Conservation (phyloP, 306 rosid genomes). For the Pterocarpus santalinus region DNA sequence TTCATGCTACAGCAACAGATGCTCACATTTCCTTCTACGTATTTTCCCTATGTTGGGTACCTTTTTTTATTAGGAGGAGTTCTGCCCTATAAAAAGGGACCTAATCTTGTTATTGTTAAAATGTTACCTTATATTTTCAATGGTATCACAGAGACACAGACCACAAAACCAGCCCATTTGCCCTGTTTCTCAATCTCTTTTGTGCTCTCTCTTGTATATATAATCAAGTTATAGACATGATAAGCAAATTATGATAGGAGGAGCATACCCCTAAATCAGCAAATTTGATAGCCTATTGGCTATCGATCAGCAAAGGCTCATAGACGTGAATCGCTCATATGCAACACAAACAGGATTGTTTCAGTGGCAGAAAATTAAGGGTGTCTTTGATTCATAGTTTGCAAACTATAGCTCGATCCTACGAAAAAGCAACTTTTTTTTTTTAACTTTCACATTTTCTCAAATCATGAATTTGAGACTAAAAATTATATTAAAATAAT, state of each 20-base stretch:
- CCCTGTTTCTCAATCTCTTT: not conserved
- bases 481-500: too few species aligned
- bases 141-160: not conserved
- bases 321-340: too few species aligned
- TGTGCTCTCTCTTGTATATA: not conserved
- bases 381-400: too few species aligned
- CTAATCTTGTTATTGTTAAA: not conserved
- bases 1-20: not conserved
- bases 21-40: not conserved
- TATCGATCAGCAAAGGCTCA: too few species aligned
- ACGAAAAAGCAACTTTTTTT: too few species aligned
- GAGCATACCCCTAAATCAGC: not conserved
- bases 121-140: not conserved
- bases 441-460: too few species aligned
- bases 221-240: not conserved
- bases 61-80: not conserved
- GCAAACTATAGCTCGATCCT: too few species aligned
- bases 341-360: too few species aligned
- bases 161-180: slow-evolving; percentile 9
- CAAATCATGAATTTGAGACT: too few species aligned
- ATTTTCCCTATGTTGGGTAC: not conserved
- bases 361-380: too few species aligned
- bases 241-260: not conserved
- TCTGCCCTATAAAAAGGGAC: slow-evolving; percentile 7
- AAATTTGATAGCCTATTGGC: not conserved